Evolutionary conservation across 176 grass and related monocot genomes (phyloP), one percentile per base, ranked within the genome.

Genomic region (Secale cereale): DNA sequence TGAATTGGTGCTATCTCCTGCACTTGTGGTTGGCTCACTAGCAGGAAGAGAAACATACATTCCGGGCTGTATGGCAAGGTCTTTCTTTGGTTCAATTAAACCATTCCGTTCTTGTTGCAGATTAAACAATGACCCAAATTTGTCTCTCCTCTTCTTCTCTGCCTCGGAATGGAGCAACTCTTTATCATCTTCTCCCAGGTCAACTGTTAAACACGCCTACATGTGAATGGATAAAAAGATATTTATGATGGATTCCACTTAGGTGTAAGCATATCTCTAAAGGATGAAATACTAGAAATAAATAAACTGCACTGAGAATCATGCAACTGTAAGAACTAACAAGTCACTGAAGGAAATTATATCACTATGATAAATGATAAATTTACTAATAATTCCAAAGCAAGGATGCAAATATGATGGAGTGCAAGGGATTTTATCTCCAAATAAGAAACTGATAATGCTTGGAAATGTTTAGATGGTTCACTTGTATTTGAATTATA

Each of bases 91-190:
- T 85, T 95, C 91, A 29, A 98, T 95, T 50, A 98, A 39, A 22
- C 96, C 96, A n/a, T 92, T 87, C 37, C 77, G 88, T 87, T 94
- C 89, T 90, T 92, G 85, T 79, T 98, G 96, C 71, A 89, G 84
- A 80, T 87, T 95, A 79, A 91, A 48, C 8, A 95, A 65, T 28
- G 86, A 70, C 40, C 88, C 88, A 6, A 94, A 86, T 28, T 87
- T 79, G 56, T 87, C 86, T 80, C 81, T 94, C 43, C 96, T 89
- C 29, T 70, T 88, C 2, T 89, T 79, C 86, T 98, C 96, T 50
- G 64, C 74, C 48, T 91, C 87, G 2, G 91, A 98, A 82, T 95
- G 67, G 13, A 98, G 87, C 30, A 92, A 46, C 69, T 85, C 77
- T 8, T 91, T 88, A 78, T 92, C 91, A 41, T 89, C 89, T 71